A percentile compares a stretch with the other conserved stretches of the same genome.
phyloP scores from a whole-genome alignment of 1,284 basidiomycete genomes.

The Moesziomyces sp. region DNA sequence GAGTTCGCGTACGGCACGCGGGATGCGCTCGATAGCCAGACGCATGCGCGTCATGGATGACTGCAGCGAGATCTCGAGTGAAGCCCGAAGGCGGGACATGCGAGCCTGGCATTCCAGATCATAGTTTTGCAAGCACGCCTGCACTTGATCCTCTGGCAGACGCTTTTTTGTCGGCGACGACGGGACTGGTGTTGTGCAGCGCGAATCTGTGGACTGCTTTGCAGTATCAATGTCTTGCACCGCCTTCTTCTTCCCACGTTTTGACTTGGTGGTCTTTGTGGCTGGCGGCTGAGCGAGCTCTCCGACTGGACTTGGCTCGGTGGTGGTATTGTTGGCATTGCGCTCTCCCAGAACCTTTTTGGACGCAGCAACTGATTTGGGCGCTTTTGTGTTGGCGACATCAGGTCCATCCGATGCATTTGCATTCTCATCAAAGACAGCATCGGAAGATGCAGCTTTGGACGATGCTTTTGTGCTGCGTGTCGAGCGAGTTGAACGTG shows the following conservation, averaged over 20 bases:
- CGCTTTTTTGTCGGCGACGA: constrained; percentile 20
- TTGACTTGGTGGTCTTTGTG: constrained; percentile 15
- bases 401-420: neutral
- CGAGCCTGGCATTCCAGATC: constrained; percentile 45
- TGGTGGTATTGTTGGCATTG: constrained; percentile 17
- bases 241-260: constrained; percentile 10
- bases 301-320: constrained; percentile 8
- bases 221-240: neutral
- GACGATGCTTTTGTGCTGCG: constrained; percentile 35
- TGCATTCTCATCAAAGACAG: constrained; percentile 29
- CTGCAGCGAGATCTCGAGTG: constrained; percentile 30
- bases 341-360: constrained; percentile 39
- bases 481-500: constrained; percentile 28
- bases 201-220: constrained; percentile 2
- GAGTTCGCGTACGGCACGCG: constrained; percentile 42
- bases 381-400: constrained; percentile 11
- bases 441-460: constrained; percentile 24
- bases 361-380: constrained; percentile 6
- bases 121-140: constrained; percentile 45
- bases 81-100: constrained; percentile 12
- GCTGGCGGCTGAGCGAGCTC: constrained; percentile 6
- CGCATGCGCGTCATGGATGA: constrained; percentile 33
- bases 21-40: constrained; percentile 38
- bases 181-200: constrained; percentile 27
- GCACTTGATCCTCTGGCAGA: constrained; percentile 51